Conservation (phyloP, 2,329 filamentous ascomycete species). For the Ascochyta lentis region DNA sequence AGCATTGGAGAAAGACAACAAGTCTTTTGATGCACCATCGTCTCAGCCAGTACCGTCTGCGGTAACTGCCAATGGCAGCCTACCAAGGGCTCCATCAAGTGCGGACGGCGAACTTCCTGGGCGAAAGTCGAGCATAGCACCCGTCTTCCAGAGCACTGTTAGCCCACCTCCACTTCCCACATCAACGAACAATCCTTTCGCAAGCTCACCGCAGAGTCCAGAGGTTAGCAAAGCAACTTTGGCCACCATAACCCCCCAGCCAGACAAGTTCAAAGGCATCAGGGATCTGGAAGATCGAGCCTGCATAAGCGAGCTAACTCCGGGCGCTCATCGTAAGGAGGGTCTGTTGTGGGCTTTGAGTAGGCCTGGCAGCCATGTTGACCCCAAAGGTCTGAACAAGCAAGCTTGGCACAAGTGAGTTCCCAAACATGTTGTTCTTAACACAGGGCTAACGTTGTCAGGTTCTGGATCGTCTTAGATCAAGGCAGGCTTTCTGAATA, state of each 20-base stretch:
- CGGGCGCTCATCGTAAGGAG: slow-evolving; percentile 81
- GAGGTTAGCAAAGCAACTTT: slow-evolving; percentile 36
- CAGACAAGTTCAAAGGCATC: slow-evolving; percentile 82
- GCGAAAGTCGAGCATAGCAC: slow-evolving; percentile 43
- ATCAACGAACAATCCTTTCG: slow-evolving; percentile 34
- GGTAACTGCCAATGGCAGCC: slow-evolving; percentile 33
- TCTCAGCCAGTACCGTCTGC: slow-evolving; percentile 29
- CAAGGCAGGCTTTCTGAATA: slow-evolving; percentile 97
- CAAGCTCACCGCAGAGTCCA: slow-evolving; percentile 38
- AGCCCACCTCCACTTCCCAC: slow-evolving; percentile 37
- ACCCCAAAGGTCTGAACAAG: slow-evolving; percentile 94
- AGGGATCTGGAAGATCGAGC: slow-evolving; percentile 78
- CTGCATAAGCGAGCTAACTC: slow-evolving; percentile 56
- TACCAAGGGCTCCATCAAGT: slow-evolving; percentile 27
- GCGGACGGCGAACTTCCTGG: slow-evolving; percentile 38
- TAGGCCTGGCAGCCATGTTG: slow-evolving; percentile 89
- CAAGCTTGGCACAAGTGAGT: slow-evolving; percentile 98
- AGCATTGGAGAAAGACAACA: slow-evolving; percentile 85
- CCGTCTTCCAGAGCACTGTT: slow-evolving; percentile 44
- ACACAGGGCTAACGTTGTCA: slow-evolving; percentile 51
- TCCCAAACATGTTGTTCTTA: neutral
- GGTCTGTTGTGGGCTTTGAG: slow-evolving; percentile 94
- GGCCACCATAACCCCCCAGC: slow-evolving; percentile 44
- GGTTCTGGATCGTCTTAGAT: slow-evolving; percentile 98
- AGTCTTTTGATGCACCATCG: slow-evolving; percentile 43